Base-by-base conservation (phyloP, 768 basidiomycete genomes). In the Tylopilus rubrobrunneus region DNA sequence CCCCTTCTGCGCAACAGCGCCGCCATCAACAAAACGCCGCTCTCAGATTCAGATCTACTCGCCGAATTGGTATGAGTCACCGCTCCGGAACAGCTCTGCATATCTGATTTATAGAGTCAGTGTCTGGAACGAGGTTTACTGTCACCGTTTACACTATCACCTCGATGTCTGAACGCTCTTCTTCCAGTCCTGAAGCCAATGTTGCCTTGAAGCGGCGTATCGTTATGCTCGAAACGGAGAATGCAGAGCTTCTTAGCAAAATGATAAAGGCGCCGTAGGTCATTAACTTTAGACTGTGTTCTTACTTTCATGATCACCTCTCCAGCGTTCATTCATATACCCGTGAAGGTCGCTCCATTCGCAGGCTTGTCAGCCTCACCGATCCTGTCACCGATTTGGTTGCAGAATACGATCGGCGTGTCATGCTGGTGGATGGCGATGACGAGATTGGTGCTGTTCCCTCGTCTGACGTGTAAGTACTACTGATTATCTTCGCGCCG, bases 191-290 rank as follows among this genome's bases (percentile, higher is more conserved):
- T 15, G 21, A 47, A 47, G 36, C 33, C 7, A 33, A 21, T 2
- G 12, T 1, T 25, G 34, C 44, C 1, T 39, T 60, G 33, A 55
- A 54, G 21, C 27, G 48, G 3, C 50, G 27, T 14, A 56, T 59
- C 19, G 42, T 47, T 7, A 6, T 44, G 8, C 45, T 62, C 2
- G 45, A 62, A 25, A 42, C 48, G 17, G 50, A 62, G 27, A 60
- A 62, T 17, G 39, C 36, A 0, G 17, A 28, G 0, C 51, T 60
- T 1, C 0, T 39, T 4, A 34, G n/a, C 7, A 47, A 36, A 9
- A 31, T 57, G n/a, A 33, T 7, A 4, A 42, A 48, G 21, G 19
- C 6, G 8, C 50, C 33, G 40, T 53, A 40, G 2, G 52, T 53
- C 25, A 25, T 25, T 25, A 4, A 36, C 31, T 4, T 34, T 4